Percentiles rank a stretch among this genome's conserved stretches.
phyloP scores from a whole-genome alignment of 1,284 basidiomycete genomes.

The Cryptococcus maquisensis region DNA sequence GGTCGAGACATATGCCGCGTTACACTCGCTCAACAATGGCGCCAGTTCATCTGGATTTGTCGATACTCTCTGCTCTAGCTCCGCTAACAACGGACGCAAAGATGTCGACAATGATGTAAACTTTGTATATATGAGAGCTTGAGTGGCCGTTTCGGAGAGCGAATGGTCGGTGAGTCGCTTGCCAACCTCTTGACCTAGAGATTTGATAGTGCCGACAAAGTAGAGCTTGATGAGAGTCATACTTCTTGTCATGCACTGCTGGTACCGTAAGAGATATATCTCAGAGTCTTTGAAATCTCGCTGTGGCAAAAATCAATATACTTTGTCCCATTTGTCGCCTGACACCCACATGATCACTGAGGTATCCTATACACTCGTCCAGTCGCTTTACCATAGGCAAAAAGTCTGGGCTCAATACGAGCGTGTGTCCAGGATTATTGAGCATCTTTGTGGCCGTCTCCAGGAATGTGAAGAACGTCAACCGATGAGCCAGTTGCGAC shows the following conservation, averaged over 20 bases:
- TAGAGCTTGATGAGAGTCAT: slow-evolving; percentile 96
- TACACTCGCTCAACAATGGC: slow-evolving; percentile 74
- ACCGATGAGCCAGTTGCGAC: slow-evolving; percentile 68
- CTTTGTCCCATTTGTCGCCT: not conserved
- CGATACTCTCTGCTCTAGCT: slow-evolving; percentile 71
- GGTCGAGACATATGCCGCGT: slow-evolving; percentile 69
- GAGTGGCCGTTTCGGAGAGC: slow-evolving; percentile 72
- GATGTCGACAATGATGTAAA: slow-evolving; percentile 68
- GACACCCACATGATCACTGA: slow-evolving; percentile 70
- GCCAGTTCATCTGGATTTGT: slow-evolving; percentile 67
- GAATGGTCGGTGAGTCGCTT: slow-evolving; percentile 73
- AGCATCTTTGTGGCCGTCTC: slow-evolving; percentile 84
- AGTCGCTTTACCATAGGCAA: slow-evolving; percentile 89
- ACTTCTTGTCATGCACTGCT: slow-evolving; percentile 89
- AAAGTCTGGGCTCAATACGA: slow-evolving; percentile 83
- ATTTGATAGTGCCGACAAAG: slow-evolving; percentile 74
- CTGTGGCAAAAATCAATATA: slow-evolving; percentile 49
- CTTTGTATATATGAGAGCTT: slow-evolving; percentile 81
- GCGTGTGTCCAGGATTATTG: slow-evolving; percentile 82
- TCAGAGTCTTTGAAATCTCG: slow-evolving; percentile 85
- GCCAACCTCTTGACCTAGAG: slow-evolving; percentile 67
- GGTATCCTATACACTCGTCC: slow-evolving; percentile 83
- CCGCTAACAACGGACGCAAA: slow-evolving; percentile 69
- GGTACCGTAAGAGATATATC: slow-evolving; percentile 83
- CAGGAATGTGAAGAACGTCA: slow-evolving; percentile 88